Evolutionary conservation across 2,329 filamentous ascomycete genomes (phyloP).

Genomic region (Hypocrella siamensis): DNA sequence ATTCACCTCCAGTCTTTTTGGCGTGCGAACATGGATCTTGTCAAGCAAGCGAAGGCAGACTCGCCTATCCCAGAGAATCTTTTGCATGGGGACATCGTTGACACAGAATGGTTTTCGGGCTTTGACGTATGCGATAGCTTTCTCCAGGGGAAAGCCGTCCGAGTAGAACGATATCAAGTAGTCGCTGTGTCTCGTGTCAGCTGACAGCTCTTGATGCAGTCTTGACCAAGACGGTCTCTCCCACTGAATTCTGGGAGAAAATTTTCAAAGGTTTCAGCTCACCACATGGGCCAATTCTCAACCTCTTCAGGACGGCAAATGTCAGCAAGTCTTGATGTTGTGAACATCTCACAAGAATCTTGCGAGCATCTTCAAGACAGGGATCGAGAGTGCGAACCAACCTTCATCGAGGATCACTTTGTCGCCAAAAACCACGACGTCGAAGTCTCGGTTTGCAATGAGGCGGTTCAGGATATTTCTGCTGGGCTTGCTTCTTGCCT

Average conservation of each 20-base stretch:
- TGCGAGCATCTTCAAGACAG: neutral
- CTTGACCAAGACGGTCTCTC: constrained; percentile 20
- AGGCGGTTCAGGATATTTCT: constrained; percentile 89
- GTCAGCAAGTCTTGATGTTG: neutral
- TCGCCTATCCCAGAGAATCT: constrained; percentile 88
- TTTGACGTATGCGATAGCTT: constrained; percentile 90
- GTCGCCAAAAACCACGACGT: constrained; percentile 95
- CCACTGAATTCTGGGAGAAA: constrained; percentile 4
- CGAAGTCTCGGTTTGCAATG: constrained; percentile 82
- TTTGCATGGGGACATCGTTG: constrained; percentile 95
- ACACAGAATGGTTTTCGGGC: constrained; percentile 92
- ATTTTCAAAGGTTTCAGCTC: constrained; percentile 13
- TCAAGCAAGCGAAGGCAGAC: constrained; percentile 80
- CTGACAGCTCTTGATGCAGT: constrained; percentile 8
- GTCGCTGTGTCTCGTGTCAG: constrained; percentile 34
- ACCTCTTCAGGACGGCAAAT: constrained; percentile 42
- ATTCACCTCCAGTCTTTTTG: constrained; percentile 76
- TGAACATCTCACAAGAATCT: constrained; percentile 1
- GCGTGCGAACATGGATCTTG: constrained; percentile 77
- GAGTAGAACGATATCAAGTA: constrained; percentile 98
- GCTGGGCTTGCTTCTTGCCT: constrained; percentile 92
- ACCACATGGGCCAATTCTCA: constrained; percentile 89
- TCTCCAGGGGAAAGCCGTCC: constrained; percentile 90
- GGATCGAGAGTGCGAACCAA: constrained; percentile 8
- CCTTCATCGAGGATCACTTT: constrained; percentile 95